Evolutionary conservation across 164 flowering plant species (phyloP), one percentile per base, ranked within the genome.

Genomic region (Houttuynia cordata): DNA sequence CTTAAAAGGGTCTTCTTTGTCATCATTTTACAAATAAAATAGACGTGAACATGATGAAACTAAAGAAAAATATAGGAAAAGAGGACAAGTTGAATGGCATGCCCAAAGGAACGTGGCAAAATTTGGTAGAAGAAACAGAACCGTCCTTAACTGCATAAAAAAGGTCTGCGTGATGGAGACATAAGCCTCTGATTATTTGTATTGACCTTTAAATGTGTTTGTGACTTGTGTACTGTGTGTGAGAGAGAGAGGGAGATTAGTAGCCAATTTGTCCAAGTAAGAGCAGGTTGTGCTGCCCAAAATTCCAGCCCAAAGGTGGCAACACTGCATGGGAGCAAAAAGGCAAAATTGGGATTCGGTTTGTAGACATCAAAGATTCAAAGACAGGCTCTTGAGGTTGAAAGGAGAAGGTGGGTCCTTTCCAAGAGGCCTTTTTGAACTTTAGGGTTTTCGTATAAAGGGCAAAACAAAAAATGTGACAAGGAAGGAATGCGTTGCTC

Each of bases 401-500:
- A 62, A 59, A 74, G 58, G 59, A 52, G 51, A 59, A 22, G 56
- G 70, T 59, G 65, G 78, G 82, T 57, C 79, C 83, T 67, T 70
- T 74, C 57, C 15, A 65, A 52, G 24, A 57, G 73, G 71, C 68
- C 76, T 83, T 30, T 30, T 30, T 6, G 67, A 74, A 68, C 81
- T 79, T 80, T 77, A 68, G 67, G 72, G 70, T 64, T 73, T 74
- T 75, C 75, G 74, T 62, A 70, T 70, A 63, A 58, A 61, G 61
- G 66, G 37, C 2, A 30, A 68, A n/a, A n/a, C n/a, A n/a, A 74
- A 67, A 70, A 72, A 65, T 71, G 80, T 79, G 85, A 79, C 80
- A 72, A 70, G 70, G 66, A 77, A 76, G 62, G 75, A 70, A 68
- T 56, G 91, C 91, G 91, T 85, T 85, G 84, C 67, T 81, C 76